A percentile compares a stretch with the other conserved stretches of the same genome.
Evolutionary conservation across 345 rosid genomes (phyloP).

Genomic region (Brassica carinata): DNA sequence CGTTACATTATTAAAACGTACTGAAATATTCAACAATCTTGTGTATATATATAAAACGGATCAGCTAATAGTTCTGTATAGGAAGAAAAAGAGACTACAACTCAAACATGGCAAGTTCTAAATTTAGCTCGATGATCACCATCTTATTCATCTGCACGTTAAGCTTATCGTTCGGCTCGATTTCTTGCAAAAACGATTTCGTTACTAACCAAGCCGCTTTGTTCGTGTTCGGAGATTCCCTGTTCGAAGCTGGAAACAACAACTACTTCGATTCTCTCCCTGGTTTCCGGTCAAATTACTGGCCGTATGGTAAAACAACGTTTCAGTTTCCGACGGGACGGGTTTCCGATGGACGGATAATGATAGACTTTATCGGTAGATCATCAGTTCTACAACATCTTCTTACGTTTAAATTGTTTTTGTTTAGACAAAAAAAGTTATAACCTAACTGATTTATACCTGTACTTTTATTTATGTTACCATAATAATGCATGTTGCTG

Average conservation of each 20-base stretch:
- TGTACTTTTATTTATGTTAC: background rate
- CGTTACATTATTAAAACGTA: background rate
- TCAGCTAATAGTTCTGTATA: background rate
- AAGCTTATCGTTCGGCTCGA: slow-evolving; percentile 5
- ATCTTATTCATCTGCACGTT: slow-evolving; percentile 9
- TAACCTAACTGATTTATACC: background rate
- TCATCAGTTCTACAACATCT: background rate
- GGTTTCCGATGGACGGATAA: slow-evolving; percentile 69
- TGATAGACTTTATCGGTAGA: slow-evolving; percentile 68
- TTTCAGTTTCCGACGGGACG: slow-evolving; percentile 74
- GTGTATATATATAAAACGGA: background rate
- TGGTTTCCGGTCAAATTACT: slow-evolving; percentile 63
- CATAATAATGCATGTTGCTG: background rate
- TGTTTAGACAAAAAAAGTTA: background rate
- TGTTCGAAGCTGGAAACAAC: slow-evolving; percentile 77
- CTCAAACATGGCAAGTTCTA: slow-evolving; percentile 13
- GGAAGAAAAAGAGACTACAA: background rate
- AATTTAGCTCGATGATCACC: background rate
- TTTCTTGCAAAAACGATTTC: slow-evolving; percentile 5
- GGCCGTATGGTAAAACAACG: slow-evolving; percentile 74
- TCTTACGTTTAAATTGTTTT: background rate
- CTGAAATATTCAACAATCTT: background rate
- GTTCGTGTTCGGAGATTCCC: slow-evolving; percentile 77
- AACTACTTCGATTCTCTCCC: slow-evolving; percentile 63
- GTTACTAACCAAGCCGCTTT: slow-evolving; percentile 40